Evolutionary conservation across 1,139 yeast genomes (phyloP), one percentile per base, ranked within the genome.

Genomic region (Suhomyces ambrosiae): DNA sequence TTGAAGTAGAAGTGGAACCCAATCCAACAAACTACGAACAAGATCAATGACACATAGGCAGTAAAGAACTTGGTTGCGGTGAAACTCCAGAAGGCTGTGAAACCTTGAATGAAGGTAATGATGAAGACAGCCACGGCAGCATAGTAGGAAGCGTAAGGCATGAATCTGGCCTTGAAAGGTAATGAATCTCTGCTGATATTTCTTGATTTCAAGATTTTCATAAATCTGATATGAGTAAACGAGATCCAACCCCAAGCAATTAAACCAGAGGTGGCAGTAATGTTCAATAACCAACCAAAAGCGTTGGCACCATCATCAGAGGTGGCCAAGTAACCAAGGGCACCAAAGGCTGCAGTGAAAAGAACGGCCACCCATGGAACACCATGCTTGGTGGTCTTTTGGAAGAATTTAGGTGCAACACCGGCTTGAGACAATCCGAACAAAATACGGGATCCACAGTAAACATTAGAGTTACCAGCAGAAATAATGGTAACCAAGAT

Each of bases 381-480:
- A 58, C 95, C 95, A 3, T 62, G 63, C 52, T 64, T 72, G 38
- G 78, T 80, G 30, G 84, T 77, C 37, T 53, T 60, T 13, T 61
- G 60, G 54, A 82, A 79, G 42, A 71, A 47, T 42, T 62, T 70
- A 35, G 90, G 92, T 7, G 86, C 88, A 40, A 76, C 72, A 9
- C 76, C 74, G 26, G 79, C 74, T 45, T 70, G 68, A 10, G 86
- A 84, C 57, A 86, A 68, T 15, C 86, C 84, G 53, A 75, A 82
- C 40, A 86, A 59, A 35, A 82, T 72, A 64, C 95, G 74, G 3
- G 94, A 84, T 27, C 89, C 89, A 51, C 84, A 79, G 60, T 86
- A 86, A 33, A 86, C 74, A 56, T 83, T 82, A n/a, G 90, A 82
- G 64, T 85, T 86, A 53, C 85, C 94, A 16, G 94, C 95, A 7